A percentile compares a stretch with the other conserved stretches of the same genome.
These are phyloP conservation scores for Escallonia rubra DNA, from an alignment of 129 eudicot genomes.

Conservation along the genomic window DNA sequence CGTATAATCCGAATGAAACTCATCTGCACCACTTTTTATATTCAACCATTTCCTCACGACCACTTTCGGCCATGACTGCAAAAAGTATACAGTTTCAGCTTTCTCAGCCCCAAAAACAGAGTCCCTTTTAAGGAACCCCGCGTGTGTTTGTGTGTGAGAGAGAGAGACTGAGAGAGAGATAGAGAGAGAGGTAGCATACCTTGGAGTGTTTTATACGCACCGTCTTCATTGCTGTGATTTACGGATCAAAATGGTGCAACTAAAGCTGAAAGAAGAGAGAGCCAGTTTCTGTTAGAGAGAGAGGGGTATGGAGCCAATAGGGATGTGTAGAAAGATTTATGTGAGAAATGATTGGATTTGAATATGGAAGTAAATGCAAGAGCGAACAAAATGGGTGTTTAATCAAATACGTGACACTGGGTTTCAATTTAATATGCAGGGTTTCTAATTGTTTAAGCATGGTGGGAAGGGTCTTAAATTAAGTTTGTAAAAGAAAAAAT, in stretches of 20 bases:
- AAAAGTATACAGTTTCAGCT: background rate
- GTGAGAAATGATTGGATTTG: background rate
- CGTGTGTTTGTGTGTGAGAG: background rate
- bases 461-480: background rate
- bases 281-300: background rate
- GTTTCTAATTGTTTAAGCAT: background rate
- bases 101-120: background rate
- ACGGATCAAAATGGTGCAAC: background rate
- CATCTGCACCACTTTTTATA: slow-evolving; percentile 41
- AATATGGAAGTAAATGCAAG: slow-evolving; percentile 10
- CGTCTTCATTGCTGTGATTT: slow-evolving; percentile 34
- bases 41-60: slow-evolving; percentile 70
- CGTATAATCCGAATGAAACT: slow-evolving; percentile 49
- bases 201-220: slow-evolving; percentile 30
- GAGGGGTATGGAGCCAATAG: slow-evolving; percentile 5
- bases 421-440: background rate
- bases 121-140: no score
- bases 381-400: background rate
- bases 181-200: slow-evolving; percentile 22
- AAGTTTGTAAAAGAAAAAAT: slow-evolving; percentile 2
- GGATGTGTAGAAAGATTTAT: background rate
- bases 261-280: slow-evolving; percentile 5
- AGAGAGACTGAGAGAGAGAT: background rate
- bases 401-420: background rate
- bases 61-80: slow-evolving; percentile 72